Evolutionary conservation across 345 rosid species (phyloP).

Genomic region (Dimocarpus longan): DNA sequence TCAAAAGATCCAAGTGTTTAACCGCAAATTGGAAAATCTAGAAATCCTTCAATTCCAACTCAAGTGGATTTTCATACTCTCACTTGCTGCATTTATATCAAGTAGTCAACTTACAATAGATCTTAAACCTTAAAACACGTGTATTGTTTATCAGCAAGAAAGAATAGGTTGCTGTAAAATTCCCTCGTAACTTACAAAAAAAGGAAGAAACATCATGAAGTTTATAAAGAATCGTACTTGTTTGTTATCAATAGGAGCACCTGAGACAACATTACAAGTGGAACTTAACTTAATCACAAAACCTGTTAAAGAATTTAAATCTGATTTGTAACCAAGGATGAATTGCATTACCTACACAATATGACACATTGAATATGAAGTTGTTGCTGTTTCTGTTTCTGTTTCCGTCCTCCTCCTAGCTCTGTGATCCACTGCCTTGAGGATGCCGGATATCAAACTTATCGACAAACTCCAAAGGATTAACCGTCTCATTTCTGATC

Average conservation of each 20-base stretch:
- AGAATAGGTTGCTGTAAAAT: constrained; percentile 19
- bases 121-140: background rate
- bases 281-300: constrained; percentile 31
- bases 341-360: constrained; percentile 47
- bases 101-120: background rate
- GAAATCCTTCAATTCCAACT: background rate
- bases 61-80: background rate
- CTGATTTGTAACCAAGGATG: constrained; percentile 29
- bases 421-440: constrained; percentile 29
- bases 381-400: constrained; percentile 14
- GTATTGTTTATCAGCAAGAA: background rate
- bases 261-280: constrained; percentile 22
- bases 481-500: constrained; percentile 75
- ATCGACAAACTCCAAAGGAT: constrained; percentile 71
- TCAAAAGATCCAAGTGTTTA: background rate
- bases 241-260: constrained; percentile 30
- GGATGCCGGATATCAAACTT: constrained; percentile 76
- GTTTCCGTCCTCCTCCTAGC: constrained; percentile 35
- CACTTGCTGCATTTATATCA: background rate
- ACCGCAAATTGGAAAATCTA: background rate
- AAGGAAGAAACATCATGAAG: constrained; percentile 23
- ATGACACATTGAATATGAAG: constrained; percentile 32
- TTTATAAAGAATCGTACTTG: constrained; percentile 42
- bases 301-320: constrained; percentile 28
- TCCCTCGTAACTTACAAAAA: constrained; percentile 31